Evolutionary conservation across 2,329 filamentous ascomycete genomes (phyloP), one percentile per base, ranked within the genome.

Genomic region (Penicillium italicum): DNA sequence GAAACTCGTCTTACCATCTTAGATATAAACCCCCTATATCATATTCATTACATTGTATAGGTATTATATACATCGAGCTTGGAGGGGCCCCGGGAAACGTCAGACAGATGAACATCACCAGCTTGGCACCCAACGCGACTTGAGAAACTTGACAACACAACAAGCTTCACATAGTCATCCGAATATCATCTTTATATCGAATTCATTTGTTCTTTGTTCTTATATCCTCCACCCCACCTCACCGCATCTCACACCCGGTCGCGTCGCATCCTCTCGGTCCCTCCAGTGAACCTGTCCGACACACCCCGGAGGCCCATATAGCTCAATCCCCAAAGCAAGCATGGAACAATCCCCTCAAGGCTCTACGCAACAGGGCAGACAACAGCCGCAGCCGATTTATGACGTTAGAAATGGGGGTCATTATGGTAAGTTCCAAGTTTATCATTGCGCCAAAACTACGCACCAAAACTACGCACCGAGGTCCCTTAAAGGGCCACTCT

Each of bases 401-500:
- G 88, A 91, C 74, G 84, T 84, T 48, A 81, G 78, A 64, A 85
- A 88, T 69, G 88, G 87, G 58, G 89, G 89, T 50, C 89, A 91
- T 74, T 91, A 91, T 77, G 88, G 88, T 90, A 76, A 81, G n/a
- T 28, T 11, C 26, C 43, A 40, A 54, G 20, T 9, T 38, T 18
- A 22, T 42, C 22, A 31, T 46, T 47, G 44, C 47, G 48, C 48
- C 20, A 34, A 47, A 45, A 14, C 43, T 43, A 42, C 18, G 47
- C 47, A 48, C 47, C 18, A 33, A 31, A 43, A 24, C 40, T 36
- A 31, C 24, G 18, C 42, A n/a, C 8, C 22, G 6, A n/a, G 36
- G 4, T 34, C 22, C 26, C 24, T 40, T 10, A 16, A 42, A 41
- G 50, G 6, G 12, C 28, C 6, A 34, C 26, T 30, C 24, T 47